Base-by-base conservation (phyloP, 2,329 filamentous ascomycete genomes). In the Cordyceps pruinosa region DNA sequence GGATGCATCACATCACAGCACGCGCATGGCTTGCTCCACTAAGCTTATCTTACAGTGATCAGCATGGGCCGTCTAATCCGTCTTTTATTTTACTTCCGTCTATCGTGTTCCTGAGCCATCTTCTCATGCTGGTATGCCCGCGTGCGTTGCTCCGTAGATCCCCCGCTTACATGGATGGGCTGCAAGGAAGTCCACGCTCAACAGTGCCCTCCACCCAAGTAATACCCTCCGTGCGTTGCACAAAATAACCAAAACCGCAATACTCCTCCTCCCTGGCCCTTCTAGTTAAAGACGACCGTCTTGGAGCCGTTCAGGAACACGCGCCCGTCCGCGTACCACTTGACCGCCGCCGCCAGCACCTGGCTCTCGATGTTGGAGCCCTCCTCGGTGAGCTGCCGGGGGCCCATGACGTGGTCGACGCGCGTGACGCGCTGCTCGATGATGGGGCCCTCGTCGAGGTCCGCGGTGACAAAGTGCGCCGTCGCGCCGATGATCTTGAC, bases 401-500 rank as follows among this genome's bases (percentile, higher is more conserved):
- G 80, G 65, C 81, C 86, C 82, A 91, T 83, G 63, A 78, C 81
- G 72, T 94, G 89, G 69, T 90, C 86, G 26, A 93, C 89, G 17
- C 89, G 77, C 6, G 85, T 81, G 55, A 93, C 85, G 56, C 88
- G 81, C 80, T 94, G 89, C 80, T 93, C 89, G 64, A 94, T 94
- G 64, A 94, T 94, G 12, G 89, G 89, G 2, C 89, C 89, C 75
- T 94, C 89, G 67, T 94, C 89, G 60, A 94, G 73, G 71, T 93
- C 89, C 28, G 87, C 88, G 1, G 89, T 94, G 62, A 93, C 89
- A 65, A 93, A 93, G 73, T 94, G 89, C 5, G 89, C 89, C 2
- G 88, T 91, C 25, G 89, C 89, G 59, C 89, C 89, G 58, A 92
- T 91, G 64, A 94, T 93, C 81, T 94, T 94, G 63, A 94, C 89